Base-by-base conservation (phyloP, 2,329 filamentous ascomycete genomes). In the Aspergillus oerlinghausenensis region DNA sequence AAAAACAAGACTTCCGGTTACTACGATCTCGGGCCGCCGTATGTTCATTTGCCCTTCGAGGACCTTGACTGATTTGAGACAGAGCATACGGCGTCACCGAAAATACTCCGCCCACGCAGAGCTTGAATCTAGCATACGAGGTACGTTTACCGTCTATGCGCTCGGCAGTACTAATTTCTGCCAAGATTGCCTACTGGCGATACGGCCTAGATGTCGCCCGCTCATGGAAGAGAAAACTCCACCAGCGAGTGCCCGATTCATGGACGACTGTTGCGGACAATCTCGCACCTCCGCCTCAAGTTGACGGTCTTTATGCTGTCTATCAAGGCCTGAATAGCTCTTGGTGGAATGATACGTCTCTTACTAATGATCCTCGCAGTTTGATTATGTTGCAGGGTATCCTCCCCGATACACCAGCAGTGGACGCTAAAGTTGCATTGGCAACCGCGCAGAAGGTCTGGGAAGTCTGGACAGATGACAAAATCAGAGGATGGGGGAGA, bases 11-110 rank as follows among this genome's bases (percentile, higher is more conserved):
- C 29, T 11, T 61, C 60, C 1, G 55, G 57, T 7, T 57, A 56
- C 14, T 61, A 60, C 32, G 60, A 61, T 56, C 55, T 61, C 0
- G 60, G 60, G n/a, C 60, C 57, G 11, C 60, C 57, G 60, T 61
- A 56, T 6, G 54, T 3, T 9, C 19, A 9, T 26, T 42, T 25
- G 26, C n/a, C 10, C 2, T n/a, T 7, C n/a, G 7, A 26, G 4
- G 5, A 21, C 14, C 35, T n/a, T 25, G 3, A 17, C 53, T 54
- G 38, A 55, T 38, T 9, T 38, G 3, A 6, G 2, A 1, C 23
- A 61, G 60, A 11, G 29, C 60, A 21, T 60, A 61, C 23, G 60
- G 60, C 1, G 60, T 61, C 7, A 61, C 57, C 1, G 60, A 61
- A 32, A 61, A 61, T 40, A 61, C 60, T 8, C 57, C 55, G 9